phyloP scores from a whole-genome alignment of 495 filamentous ascomycete genomes.

The Elasticomyces elasticus region DNA sequence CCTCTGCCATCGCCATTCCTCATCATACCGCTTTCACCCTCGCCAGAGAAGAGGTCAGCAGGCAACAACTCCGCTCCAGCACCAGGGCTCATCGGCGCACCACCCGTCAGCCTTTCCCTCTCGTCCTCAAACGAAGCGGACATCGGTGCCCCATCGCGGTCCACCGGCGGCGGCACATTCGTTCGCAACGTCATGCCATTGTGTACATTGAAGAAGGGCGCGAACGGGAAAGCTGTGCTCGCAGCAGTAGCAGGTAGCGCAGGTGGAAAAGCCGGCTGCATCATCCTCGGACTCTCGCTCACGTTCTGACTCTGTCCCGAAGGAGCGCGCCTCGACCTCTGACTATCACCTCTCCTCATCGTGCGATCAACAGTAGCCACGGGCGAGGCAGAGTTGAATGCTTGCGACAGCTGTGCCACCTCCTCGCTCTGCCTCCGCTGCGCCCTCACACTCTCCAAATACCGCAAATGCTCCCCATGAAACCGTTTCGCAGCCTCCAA shows the following conservation, averaged over 20 bases:
- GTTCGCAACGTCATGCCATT: conserved; percentile 29
- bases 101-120: conserved; percentile 29
- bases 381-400: conserved; percentile 9
- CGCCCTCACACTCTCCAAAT: conserved; percentile 11
- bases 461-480: conserved; percentile 10
- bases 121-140: conserved; percentile 25
- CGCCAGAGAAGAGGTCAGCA: conserved; percentile 33
- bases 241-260: not conserved
- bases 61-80: conserved; percentile 31
- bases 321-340: conserved; percentile 13
- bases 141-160: no score
- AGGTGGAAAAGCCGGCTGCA: conserved; percentile 3
- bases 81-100: conserved; percentile 33
- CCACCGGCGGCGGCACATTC: not conserved
- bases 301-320: conserved; percentile 7
- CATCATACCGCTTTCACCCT: conserved; percentile 10
- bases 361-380: not conserved
- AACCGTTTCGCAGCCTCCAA: conserved; percentile 15
- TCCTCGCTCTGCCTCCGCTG: conserved; percentile 13
- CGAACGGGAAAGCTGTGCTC: not conserved
- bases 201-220: conserved; percentile 31
- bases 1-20: not conserved
- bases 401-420: not conserved
- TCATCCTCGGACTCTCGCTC: conserved; percentile 3
- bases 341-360: conserved; percentile 8